Base-by-base conservation (phyloP, 2,329 filamentous ascomycete genomes). In the Diaporthe longicolla region DNA sequence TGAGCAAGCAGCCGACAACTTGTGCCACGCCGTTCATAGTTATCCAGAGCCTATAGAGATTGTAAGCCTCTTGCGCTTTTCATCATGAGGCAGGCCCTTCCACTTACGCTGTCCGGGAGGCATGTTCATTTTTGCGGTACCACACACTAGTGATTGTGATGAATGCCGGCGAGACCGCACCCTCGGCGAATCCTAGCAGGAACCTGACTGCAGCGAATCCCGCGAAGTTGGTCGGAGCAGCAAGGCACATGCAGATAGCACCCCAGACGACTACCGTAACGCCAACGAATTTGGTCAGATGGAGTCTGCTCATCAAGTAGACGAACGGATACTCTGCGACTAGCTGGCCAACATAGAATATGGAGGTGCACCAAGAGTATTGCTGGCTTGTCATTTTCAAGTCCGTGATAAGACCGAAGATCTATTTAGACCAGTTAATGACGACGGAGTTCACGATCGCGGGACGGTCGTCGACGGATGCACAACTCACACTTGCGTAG, bases 251-350 rank as follows among this genome's bases (percentile, higher is more conserved):
- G 74, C 82, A 84, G 19, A 84, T 79, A 24, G 78, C 76, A 8
- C 83, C 83, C 83, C 84, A 85, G 26, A 85, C 74, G 37, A 86
- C 79, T 83, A 88, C 82, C 0, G 85, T 87, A 1, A 78, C 79
- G 19, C 86, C 87, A 6, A 89, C 86, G 73, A 88, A 87, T 72
- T 86, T 86, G 48, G 85, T 84, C n/a, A 89, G 77, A 11, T 83
- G 85, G 5, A 89, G 80, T 6, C 83, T 81, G 45, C 82, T 85
- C 86, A 89, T 89, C 15, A 89, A 79, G 76, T 88, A 88, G 65
- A 87, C 86, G 73, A 85, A 86, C 1, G 87, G 87, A 72, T 84
- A 87, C 74, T 88, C 86, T 0, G 86, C 83, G 3, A 86, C 83
- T 11, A 87, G 80, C 75, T 87, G 85, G 9, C 83, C 82, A 72